Evolutionary conservation across 78 protist species (phyloP).

Genomic region (Pigoraptor vietnamica): DNA sequence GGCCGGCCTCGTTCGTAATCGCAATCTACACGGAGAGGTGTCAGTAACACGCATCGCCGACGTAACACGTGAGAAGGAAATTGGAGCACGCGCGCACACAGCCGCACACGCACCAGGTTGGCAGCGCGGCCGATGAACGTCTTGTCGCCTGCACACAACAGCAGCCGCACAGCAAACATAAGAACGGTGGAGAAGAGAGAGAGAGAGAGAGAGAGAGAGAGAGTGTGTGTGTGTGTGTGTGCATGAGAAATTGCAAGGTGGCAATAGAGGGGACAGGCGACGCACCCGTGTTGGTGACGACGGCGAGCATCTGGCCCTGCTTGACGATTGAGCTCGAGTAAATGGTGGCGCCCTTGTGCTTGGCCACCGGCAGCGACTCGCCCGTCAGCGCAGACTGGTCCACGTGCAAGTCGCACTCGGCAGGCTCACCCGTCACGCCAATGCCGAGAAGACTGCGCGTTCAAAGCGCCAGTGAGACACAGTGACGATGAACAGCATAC

Average conservation of each 20-base stretch:
- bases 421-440: neutral
- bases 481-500: too few relatives aligned
- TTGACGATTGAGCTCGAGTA: constrained; percentile 80
- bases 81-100: neutral
- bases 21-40: neutral
- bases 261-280: neutral
- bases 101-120: constrained; percentile 22
- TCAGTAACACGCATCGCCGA: too few relatives aligned
- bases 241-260: too few relatives aligned
- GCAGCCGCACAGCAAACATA: too few relatives aligned
- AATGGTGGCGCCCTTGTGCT: constrained; percentile 45
- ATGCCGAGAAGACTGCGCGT: neutral
- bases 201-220: too few relatives aligned
- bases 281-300: constrained; percentile 69
- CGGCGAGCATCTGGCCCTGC: constrained; percentile 75
- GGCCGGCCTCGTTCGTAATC: neutral
- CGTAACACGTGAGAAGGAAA: neutral
- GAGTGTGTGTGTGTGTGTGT: too few relatives aligned
- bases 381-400: constrained; percentile 79
- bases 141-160: constrained; percentile 54
- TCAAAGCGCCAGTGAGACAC: constrained; percentile 20
- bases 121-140: constrained; percentile 85
- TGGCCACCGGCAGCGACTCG: constrained; percentile 75
- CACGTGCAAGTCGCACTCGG: constrained; percentile 18
- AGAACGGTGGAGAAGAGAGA: too few relatives aligned